Percentiles rank a stretch among this genome's conserved stretches.
These are phyloP conservation scores for Aspergillus bertholletiae DNA, from an alignment of 495 filamentous ascomycete species.

Conservation along the genomic window DNA sequence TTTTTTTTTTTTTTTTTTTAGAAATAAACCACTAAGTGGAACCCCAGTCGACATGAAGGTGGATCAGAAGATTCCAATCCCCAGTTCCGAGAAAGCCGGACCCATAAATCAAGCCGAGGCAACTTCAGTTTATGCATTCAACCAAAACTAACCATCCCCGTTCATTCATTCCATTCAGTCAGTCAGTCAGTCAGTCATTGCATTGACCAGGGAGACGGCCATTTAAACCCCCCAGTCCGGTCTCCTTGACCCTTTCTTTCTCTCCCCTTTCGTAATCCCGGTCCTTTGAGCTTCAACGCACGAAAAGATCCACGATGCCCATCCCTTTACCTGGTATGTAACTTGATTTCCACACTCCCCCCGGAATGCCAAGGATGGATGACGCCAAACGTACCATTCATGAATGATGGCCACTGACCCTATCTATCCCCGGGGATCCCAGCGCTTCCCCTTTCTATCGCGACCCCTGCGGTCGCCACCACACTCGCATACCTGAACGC, in stretches of 20 bases:
- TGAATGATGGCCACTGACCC: background rate
- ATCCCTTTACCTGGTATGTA: conserved; percentile 12
- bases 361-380: background rate
- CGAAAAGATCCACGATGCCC: too few species aligned
- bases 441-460: conserved; percentile 46
- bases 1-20: too few species aligned
- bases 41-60: background rate
- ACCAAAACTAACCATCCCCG: background rate
- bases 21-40: too few species aligned
- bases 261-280: background rate
- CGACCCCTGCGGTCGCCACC: conserved; percentile 63
- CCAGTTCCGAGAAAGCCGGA: conserved; percentile 5
- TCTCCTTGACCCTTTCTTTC: background rate
- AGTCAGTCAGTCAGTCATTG: too few species aligned
- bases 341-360: too few species aligned
- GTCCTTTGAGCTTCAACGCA: too few species aligned
- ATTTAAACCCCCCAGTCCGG: background rate
- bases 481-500: conserved; percentile 81
- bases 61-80: background rate
- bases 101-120: conserved; percentile 11
- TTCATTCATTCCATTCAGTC: too few species aligned
- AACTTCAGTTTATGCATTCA: too few species aligned
- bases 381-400: background rate
- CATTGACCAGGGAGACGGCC: background rate
- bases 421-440: conserved; percentile 1